Conservation (phyloP, 2,329 filamentous ascomycete genomes). For the Scytalidium lignicola region DNA sequence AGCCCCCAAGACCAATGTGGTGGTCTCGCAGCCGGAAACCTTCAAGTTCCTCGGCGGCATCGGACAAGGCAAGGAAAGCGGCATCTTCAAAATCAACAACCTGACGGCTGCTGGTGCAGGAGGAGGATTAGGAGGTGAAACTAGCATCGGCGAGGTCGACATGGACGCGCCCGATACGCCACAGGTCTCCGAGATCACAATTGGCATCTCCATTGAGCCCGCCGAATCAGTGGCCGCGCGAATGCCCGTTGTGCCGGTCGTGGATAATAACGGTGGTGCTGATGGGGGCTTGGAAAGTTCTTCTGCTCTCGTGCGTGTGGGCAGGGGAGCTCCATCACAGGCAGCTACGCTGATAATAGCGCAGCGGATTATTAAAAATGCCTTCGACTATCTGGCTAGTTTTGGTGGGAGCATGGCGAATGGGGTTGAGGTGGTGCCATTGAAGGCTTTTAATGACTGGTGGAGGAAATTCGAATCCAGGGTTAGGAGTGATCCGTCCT, state of each 20-base stretch:
- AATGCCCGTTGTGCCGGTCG: slow-evolving; percentile 53
- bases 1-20: slow-evolving; percentile 19
- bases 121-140: slow-evolving; percentile 39
- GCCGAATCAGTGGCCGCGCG: slow-evolving; percentile 65
- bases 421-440: slow-evolving; percentile 81
- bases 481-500: slow-evolving; percentile 79
- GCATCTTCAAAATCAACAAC: slow-evolving; percentile 73
- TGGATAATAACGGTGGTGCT: slow-evolving; percentile 29
- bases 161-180: slow-evolving; percentile 20
- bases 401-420: slow-evolving; percentile 61
- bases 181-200: slow-evolving; percentile 41
- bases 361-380: slow-evolving; percentile 91
- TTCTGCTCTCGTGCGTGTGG: slow-evolving; percentile 22
- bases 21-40: slow-evolving; percentile 32
- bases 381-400: slow-evolving; percentile 91
- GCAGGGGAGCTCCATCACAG: slow-evolving; percentile 10
- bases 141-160: slow-evolving; percentile 25
- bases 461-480: slow-evolving; percentile 93
- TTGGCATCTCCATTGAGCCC: slow-evolving; percentile 81
- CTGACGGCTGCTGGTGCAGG: too few species aligned
- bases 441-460: slow-evolving; percentile 95
- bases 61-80: slow-evolving; percentile 83
- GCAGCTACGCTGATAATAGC: slow-evolving; percentile 73
- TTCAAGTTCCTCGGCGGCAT: slow-evolving; percentile 88
- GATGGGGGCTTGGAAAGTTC: slow-evolving; percentile 19